Conservation (phyloP, 257 asterid species). For the Solanum appendiculatum region DNA sequence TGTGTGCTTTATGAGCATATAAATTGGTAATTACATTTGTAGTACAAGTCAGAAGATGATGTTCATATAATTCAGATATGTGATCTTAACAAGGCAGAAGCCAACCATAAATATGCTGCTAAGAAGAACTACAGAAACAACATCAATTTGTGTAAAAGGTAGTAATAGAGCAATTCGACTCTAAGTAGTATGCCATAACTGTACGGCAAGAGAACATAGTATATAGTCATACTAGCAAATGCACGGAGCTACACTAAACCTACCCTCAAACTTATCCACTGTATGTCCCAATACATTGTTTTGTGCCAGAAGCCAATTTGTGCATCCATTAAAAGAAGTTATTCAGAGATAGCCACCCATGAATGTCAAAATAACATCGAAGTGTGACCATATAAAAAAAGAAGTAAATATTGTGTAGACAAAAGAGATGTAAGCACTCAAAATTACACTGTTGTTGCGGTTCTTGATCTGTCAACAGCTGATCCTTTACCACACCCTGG, state of each 20-base stretch:
- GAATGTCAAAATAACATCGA: neutral
- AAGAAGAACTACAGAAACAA: neutral
- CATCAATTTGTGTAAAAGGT: neutral
- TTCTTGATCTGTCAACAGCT: slow-evolving; percentile 94
- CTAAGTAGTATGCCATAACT: neutral
- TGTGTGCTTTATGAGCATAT: neutral
- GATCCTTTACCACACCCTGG: slow-evolving; percentile 98
- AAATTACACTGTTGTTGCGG: slow-evolving; percentile 86
- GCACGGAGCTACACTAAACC: neutral
- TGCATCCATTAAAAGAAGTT: neutral
- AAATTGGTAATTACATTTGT: neutral
- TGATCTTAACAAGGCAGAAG: neutral
- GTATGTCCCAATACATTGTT: neutral
- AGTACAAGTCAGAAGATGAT: neutral
- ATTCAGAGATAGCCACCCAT: neutral
- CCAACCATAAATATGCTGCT: neutral
- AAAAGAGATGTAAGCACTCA: neutral
- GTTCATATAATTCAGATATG: neutral
- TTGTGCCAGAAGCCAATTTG: neutral
- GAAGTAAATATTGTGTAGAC: neutral
- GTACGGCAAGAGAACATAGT: neutral
- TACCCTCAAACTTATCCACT: neutral
- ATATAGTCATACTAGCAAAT: neutral
- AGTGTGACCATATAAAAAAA: neutral
- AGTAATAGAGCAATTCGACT: neutral